phyloP scores from a whole-genome alignment of 208 protist genomes.

The Kentomonas sorsogonicus region DNA sequence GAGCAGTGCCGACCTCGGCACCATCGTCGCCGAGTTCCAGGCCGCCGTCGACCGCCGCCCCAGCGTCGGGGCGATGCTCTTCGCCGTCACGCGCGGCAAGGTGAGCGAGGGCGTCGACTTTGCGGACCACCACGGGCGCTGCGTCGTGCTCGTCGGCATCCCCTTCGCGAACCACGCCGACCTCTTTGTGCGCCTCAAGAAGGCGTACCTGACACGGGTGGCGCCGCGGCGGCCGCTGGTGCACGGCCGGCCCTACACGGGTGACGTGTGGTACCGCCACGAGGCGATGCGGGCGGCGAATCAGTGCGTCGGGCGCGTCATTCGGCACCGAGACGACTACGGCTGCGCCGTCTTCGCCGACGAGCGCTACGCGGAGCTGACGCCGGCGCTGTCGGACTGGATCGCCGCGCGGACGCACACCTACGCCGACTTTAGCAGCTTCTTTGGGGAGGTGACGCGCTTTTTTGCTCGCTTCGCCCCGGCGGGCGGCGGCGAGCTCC shows the following conservation, averaged over 20 bases:
- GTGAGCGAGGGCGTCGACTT: slow-evolving; percentile 98
- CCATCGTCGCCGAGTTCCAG: slow-evolving; percentile 68
- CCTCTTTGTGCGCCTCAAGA: slow-evolving; percentile 83
- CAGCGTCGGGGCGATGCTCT: slow-evolving; percentile 83
- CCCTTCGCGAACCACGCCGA: slow-evolving; percentile 90
- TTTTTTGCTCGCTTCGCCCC: slow-evolving; percentile 47
- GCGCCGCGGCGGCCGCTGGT: slow-evolving; percentile 62
- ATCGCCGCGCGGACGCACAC: slow-evolving; percentile 34
- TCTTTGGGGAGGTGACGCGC: slow-evolving; percentile 44
- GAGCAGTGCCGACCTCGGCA: slow-evolving; percentile 36
- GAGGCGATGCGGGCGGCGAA: slow-evolving; percentile 96
- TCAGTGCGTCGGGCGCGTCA: slow-evolving; percentile 96
- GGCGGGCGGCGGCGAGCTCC: background rate
- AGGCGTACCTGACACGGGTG: slow-evolving; percentile 65
- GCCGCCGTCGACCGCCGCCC: slow-evolving; percentile 47
- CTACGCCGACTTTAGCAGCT: slow-evolving; percentile 58
- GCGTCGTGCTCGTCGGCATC: slow-evolving; percentile 94
- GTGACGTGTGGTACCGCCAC: slow-evolving; percentile 93
- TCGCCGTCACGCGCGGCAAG: slow-evolving; percentile 97
- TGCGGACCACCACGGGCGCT: slow-evolving; percentile 91
- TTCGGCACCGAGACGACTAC: slow-evolving; percentile 96
- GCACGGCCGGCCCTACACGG: slow-evolving; percentile 71
- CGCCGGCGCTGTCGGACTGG: slow-evolving; percentile 60
- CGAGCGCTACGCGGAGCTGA: slow-evolving; percentile 75
- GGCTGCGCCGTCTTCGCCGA: slow-evolving; percentile 94